Conservation (phyloP, 1,284 basidiomycete species). For the Sporisorium iseilematis-ciliati region DNA sequence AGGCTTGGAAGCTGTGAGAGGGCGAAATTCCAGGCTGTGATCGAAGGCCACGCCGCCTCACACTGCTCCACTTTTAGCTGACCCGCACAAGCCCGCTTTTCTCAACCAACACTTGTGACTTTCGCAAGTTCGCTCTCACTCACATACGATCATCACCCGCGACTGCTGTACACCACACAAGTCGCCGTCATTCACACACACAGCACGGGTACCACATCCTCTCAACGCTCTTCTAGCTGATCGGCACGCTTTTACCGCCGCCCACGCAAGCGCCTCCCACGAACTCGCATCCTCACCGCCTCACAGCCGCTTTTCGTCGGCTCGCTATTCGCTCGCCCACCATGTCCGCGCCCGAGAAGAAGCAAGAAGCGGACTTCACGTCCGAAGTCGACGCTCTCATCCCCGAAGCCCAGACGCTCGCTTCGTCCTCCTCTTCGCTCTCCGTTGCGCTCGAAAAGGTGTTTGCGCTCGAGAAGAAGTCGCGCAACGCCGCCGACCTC, state of each 20-base stretch:
- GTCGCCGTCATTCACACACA: not conserved
- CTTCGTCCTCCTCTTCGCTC: conserved; percentile 78
- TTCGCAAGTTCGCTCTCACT: not conserved
- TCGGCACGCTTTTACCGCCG: not conserved
- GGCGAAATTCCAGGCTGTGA: conserved; percentile 26
- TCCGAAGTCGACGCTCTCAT: conserved; percentile 73
- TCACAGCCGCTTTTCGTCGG: too few relatives aligned
- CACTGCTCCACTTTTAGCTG: conserved; percentile 21
- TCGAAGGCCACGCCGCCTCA: conserved; percentile 51
- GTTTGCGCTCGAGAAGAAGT: conserved; percentile 90
- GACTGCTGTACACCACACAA: not conserved
- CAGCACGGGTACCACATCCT: not conserved
- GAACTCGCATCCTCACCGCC: too few relatives aligned
- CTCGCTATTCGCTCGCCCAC: not conserved
- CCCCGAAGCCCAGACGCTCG: conserved; percentile 71
- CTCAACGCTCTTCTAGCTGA: too few relatives aligned
- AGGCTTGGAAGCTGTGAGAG: not conserved
- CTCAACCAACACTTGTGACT: conserved; percentile 23
- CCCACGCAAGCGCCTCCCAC: not conserved
- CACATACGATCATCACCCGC: conserved; percentile 1
- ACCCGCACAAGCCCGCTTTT: conserved; percentile 40
- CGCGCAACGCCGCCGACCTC: conserved; percentile 94
- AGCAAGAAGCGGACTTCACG: conserved; percentile 75
- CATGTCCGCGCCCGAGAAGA: conserved; percentile 67
- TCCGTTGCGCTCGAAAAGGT: conserved; percentile 91